A percentile compares a stretch with the other conserved stretches of the same genome.
Evolutionary conservation across 768 basidiomycete genomes (phyloP).

Genomic region (Tephrocybe rancida): DNA sequence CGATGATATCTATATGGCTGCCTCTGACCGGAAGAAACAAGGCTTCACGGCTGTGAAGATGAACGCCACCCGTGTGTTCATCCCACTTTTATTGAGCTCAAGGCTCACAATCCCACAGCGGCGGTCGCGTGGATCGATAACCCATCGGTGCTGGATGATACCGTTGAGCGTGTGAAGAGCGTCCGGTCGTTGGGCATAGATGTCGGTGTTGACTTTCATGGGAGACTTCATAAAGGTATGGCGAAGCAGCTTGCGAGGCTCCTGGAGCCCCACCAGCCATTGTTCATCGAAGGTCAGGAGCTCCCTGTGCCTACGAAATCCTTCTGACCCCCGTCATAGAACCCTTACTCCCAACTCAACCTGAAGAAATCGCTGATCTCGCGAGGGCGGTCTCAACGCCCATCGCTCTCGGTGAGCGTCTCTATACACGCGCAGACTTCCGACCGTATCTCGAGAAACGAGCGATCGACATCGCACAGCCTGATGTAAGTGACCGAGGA

Average conservation of each 20-base stretch:
- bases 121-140: constrained; percentile 63
- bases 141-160: constrained; percentile 49
- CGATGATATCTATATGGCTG: constrained; percentile 54
- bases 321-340: constrained; percentile 32
- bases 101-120: constrained; percentile 17
- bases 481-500: constrained; percentile 46
- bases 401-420: constrained; percentile 63
- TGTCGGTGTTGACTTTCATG: constrained; percentile 72
- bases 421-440: constrained; percentile 64
- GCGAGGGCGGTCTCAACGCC: constrained; percentile 56
- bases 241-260: constrained; percentile 66
- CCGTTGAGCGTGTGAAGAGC: constrained; percentile 53
- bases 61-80: constrained; percentile 57
- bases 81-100: not conserved
- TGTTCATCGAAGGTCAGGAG: constrained; percentile 63
- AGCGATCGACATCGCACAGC: constrained; percentile 70
- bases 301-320: not conserved
- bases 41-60: constrained; percentile 76
- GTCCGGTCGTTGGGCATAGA: constrained; percentile 59
- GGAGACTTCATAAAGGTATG: constrained; percentile 68
- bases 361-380: constrained; percentile 64
- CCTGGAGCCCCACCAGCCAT: constrained; percentile 58
- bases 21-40: constrained; percentile 54
- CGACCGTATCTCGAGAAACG: constrained; percentile 66
- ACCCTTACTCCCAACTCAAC: constrained; percentile 60